Percentiles rank a stretch among this genome's conserved stretches.
phyloP scores from a whole-genome alignment of 2,329 filamentous ascomycete genomes.

The Colletotrichum falcatum region DNA sequence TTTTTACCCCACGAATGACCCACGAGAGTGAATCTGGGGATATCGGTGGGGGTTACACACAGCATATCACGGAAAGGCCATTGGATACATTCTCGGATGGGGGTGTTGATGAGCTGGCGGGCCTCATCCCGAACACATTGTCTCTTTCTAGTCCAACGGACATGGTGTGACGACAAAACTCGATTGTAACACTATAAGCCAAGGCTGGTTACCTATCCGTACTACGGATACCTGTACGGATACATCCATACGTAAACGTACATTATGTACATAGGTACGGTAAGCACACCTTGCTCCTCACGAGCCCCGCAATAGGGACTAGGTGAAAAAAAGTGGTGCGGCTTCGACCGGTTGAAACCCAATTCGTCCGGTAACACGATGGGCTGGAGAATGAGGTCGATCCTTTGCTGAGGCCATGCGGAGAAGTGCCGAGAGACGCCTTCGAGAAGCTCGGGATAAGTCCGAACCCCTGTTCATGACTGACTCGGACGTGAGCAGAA shows the following conservation, averaged over 20 bases:
- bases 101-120: not conserved
- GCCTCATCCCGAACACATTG: not conserved
- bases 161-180: not conserved
- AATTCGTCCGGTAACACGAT: slow-evolving; percentile 1
- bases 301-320: slow-evolving; percentile 1
- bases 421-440: slow-evolving; percentile 17
- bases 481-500: slow-evolving; percentile 32
- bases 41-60: not conserved
- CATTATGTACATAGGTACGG: too few relatives aligned
- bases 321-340: slow-evolving; percentile 29
- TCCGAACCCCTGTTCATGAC: slow-evolving; percentile 20
- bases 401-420: not conserved
- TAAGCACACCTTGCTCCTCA: slow-evolving; percentile 3
- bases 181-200: not conserved
- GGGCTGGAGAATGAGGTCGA: not conserved
- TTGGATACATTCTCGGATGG: too few relatives aligned
- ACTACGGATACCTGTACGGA: too few relatives aligned
- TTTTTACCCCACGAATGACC: not conserved
- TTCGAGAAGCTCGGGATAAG: slow-evolving; percentile 25
- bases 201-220: too few relatives aligned
- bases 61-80: not conserved
- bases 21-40: not conserved
- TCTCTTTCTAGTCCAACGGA: not conserved
- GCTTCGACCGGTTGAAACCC: not conserved
- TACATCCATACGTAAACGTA: too few relatives aligned